A percentile compares a stretch with the other conserved stretches of the same genome.
Evolutionary conservation across 768 basidiomycete genomes (phyloP).

Genomic region (Kwoniella dejecticola): DNA sequence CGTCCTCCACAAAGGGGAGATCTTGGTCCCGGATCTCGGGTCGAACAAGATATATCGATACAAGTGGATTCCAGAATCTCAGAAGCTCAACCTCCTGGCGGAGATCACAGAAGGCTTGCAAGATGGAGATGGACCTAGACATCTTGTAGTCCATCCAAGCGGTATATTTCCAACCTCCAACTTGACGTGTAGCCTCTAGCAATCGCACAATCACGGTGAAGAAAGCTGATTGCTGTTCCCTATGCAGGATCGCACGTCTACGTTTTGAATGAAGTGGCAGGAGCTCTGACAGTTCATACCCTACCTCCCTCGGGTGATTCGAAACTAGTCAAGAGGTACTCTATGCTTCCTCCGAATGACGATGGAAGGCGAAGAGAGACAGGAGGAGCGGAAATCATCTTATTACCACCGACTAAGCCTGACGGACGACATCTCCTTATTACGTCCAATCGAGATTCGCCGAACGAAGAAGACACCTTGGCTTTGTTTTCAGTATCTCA

Average conservation of each 20-base stretch:
- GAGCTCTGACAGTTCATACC: constrained; percentile 25
- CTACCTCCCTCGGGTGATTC: constrained; percentile 9
- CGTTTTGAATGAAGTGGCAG: constrained; percentile 35
- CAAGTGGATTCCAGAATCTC: constrained; percentile 11
- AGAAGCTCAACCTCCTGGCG: constrained; percentile 9
- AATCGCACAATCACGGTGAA: too few relatives aligned
- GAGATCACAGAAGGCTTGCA: constrained; percentile 24
- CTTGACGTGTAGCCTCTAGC: neutral
- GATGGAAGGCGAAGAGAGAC: constrained; percentile 7
- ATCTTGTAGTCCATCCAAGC: constrained; percentile 36
- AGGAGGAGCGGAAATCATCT: constrained; percentile 30
- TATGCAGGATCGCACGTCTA: constrained; percentile 28
- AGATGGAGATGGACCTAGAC: constrained; percentile 40
- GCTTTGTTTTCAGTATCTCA: constrained; percentile 28
- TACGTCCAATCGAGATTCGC: constrained; percentile 37
- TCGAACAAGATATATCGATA: constrained; percentile 35
- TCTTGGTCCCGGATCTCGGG: constrained; percentile 36
- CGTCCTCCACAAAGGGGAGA: constrained; percentile 24
- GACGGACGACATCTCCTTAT: constrained; percentile 28
- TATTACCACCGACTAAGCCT: constrained; percentile 20
- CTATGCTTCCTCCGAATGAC: constrained; percentile 31
- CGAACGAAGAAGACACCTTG: constrained; percentile 30
- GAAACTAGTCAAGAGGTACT: constrained; percentile 21
- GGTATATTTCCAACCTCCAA: constrained; percentile 12
- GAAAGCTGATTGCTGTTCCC: neutral